Evolutionary conservation across 345 rosid genomes (phyloP).

Genomic region (Aquilaria sinensis): DNA sequence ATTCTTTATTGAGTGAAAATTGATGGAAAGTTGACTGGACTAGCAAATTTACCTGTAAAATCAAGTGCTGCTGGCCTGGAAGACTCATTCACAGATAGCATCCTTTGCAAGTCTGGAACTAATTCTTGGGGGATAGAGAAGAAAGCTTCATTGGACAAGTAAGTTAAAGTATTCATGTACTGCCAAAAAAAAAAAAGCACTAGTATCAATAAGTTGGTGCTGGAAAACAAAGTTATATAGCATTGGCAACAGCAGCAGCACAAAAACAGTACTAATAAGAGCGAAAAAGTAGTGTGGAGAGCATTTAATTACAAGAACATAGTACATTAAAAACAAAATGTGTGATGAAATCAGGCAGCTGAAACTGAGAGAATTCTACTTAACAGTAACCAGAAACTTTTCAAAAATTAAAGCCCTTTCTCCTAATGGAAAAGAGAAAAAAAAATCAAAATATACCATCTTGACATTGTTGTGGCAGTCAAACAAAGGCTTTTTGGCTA

Average conservation of each 20-base stretch:
- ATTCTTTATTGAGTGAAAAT: not conserved
- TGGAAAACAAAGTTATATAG: not conserved
- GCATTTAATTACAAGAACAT: not conserved
- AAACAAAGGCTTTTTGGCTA: slow-evolving; percentile 82
- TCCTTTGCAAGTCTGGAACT: slow-evolving; percentile 82
- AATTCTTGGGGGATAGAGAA: slow-evolving; percentile 78
- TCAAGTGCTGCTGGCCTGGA: slow-evolving; percentile 84
- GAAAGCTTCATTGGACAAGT: slow-evolving; percentile 83
- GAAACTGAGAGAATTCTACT: slow-evolving; percentile 1
- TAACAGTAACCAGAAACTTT: not conserved
- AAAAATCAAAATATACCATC: slow-evolving; percentile 49
- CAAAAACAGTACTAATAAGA: not conserved
- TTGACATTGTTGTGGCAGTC: slow-evolving; percentile 96
- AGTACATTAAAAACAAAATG: not conserved
- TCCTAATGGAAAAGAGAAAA: not conserved
- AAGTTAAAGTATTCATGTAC: slow-evolving; percentile 86
- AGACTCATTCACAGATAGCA: slow-evolving; percentile 85
- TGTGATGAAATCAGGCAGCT: not conserved
- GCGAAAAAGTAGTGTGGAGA: not conserved
- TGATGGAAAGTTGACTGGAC: slow-evolving; percentile 7
- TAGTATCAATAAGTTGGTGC: slow-evolving; percentile 3
- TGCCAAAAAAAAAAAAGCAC: slow-evolving; percentile 38
- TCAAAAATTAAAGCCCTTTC: not conserved
- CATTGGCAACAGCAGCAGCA: no score
- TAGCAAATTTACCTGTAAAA: slow-evolving; percentile 63